These are phyloP conservation scores for Heliamphora exappendiculata DNA, from an alignment of 148 eudicot genomes.

Conservation along the genomic window DNA sequence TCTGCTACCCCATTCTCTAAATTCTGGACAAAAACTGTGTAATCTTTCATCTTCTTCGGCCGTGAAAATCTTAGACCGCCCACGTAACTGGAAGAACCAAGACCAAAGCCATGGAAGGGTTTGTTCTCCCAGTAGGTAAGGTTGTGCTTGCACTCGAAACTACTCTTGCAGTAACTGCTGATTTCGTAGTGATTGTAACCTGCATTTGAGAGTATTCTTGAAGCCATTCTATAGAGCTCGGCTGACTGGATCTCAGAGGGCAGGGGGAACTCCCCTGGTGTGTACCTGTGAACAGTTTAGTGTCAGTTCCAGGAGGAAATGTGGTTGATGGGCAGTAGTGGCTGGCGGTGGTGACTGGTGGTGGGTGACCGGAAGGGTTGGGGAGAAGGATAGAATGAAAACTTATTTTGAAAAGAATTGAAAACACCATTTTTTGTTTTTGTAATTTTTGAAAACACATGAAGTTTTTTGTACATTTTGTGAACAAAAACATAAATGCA, in stretches of 20 bases:
- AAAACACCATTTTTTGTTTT: too few species aligned
- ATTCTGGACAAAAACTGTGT: conserved; percentile 47
- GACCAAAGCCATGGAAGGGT: conserved; percentile 73
- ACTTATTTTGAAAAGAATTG: too few species aligned
- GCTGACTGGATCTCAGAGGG: conserved; percentile 82
- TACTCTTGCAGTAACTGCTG: conserved; percentile 77
- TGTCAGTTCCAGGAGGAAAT: too few species aligned
- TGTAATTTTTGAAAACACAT: too few species aligned
- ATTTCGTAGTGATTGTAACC: conserved; percentile 84
- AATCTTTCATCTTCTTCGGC: conserved; percentile 71
- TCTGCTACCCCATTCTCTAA: conserved; percentile 44
- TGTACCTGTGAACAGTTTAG: conserved; percentile 50
- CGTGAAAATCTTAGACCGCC: conserved; percentile 73
- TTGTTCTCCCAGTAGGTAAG: conserved; percentile 71
- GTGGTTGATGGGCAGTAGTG: too few species aligned
- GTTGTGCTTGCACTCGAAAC: conserved; percentile 85
- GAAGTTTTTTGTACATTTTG: too few species aligned
- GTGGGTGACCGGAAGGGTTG: too few species aligned
- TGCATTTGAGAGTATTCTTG: conserved; percentile 54
- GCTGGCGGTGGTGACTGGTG: too few species aligned
- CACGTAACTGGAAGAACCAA: conserved; percentile 83
- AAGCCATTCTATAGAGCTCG: conserved; percentile 80
- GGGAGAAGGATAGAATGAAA: too few species aligned
- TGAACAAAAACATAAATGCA: too few species aligned
- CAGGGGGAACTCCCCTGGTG: conserved; percentile 84